Conservation (phyloP, 495 filamentous ascomycete species). For the Chaetomium tenue region DNA sequence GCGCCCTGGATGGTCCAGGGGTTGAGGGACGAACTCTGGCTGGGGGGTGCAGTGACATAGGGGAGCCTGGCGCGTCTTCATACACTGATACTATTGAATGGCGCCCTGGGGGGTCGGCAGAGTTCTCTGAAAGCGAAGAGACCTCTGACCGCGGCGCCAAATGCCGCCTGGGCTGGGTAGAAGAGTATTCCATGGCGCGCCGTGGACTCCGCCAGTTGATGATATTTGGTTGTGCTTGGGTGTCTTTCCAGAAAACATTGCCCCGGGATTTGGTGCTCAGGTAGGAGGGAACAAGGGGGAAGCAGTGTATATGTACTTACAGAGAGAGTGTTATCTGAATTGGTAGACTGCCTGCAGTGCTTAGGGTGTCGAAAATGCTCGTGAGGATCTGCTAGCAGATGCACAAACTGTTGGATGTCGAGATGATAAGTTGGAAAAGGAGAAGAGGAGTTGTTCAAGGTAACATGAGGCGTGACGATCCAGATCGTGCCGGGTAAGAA, state of each 20-base stretch:
- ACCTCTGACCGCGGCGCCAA: not conserved
- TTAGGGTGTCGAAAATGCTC: not conserved
- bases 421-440: constrained; percentile 15
- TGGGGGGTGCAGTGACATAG: not conserved
- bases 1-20: not conserved
- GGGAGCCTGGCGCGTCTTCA: not conserved
- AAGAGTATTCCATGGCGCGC: not conserved
- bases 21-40: not conserved
- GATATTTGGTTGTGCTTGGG: not conserved
- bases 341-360: constrained; percentile 18
- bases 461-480: constrained; percentile 5
- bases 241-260: not conserved
- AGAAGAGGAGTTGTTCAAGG: not conserved
- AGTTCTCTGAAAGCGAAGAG: not conserved
- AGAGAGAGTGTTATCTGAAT: constrained; percentile 12
- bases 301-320: constrained; percentile 18
- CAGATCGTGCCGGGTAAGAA: constrained; percentile 17
- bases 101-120: not conserved
- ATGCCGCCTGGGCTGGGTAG: not conserved
- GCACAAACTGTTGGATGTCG: not conserved
- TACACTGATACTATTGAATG: constrained; percentile 4
- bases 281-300: not conserved
- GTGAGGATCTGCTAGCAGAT: constrained; percentile 19
- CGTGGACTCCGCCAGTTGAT: not conserved
- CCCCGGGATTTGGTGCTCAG: not conserved